Evolutionary conservation across 495 filamentous ascomycete species (phyloP).

Genomic region (Aspergillus kassunensis): DNA sequence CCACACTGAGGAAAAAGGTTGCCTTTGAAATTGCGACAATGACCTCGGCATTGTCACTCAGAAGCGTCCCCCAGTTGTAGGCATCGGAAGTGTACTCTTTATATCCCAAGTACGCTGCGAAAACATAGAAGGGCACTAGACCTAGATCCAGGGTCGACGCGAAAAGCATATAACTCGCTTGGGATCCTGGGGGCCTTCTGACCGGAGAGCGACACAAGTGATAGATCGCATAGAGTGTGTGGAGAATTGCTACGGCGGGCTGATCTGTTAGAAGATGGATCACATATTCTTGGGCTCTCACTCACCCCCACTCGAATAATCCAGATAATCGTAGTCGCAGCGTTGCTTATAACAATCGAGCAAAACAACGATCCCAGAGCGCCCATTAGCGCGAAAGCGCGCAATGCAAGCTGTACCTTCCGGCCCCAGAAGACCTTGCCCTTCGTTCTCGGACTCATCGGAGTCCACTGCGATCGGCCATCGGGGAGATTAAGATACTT

Average conservation of each 20-base stretch:
- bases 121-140: conserved; percentile 73
- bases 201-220: conserved; percentile 67
- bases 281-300: background rate
- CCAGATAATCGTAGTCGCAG: conserved; percentile 61
- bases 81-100: conserved; percentile 35
- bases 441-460: conserved; percentile 70
- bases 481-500: conserved; percentile 47
- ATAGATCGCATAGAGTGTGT: conserved; percentile 71
- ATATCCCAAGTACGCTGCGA: conserved; percentile 57
- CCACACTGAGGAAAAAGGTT: conserved; percentile 60
- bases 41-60: conserved; percentile 41
- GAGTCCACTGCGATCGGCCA: conserved; percentile 49
- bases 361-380: conserved; percentile 67
- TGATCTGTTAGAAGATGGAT: conserved; percentile 17
- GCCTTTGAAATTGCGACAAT: conserved; percentile 53
- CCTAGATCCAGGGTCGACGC: conserved; percentile 66
- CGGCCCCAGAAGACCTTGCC: conserved; percentile 61
- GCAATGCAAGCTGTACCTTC: conserved; percentile 60
- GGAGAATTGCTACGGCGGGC: conserved; percentile 68
- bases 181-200: conserved; percentile 66
- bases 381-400: conserved; percentile 59
- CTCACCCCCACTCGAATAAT: conserved; percentile 74
- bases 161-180: conserved; percentile 82
- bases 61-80: conserved; percentile 61
- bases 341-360: conserved; percentile 66